These are phyloP conservation scores for Diaporthe vaccinii DNA, from an alignment of 2,329 filamentous ascomycete species.

Conservation along the genomic window DNA sequence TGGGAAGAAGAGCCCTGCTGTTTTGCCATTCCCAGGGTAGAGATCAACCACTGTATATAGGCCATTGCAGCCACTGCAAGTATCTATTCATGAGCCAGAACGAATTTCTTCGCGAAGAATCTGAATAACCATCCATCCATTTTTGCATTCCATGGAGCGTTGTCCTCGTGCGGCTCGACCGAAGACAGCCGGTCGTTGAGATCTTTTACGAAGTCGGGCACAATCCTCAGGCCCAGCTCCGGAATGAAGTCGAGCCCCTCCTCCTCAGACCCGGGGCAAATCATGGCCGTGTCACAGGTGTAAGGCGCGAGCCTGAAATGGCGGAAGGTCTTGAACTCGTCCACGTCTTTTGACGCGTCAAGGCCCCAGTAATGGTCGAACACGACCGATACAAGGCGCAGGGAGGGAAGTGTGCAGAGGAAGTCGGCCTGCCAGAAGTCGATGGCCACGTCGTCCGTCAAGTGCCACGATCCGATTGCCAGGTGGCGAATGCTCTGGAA, in stretches of 20 bases:
- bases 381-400: constrained; percentile 17
- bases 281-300: background rate
- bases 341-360: background rate
- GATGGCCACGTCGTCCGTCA: constrained; percentile 7
- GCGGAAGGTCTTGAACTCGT: background rate
- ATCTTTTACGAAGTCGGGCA: background rate
- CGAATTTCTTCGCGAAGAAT: constrained; percentile 13
- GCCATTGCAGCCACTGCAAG: too few species aligned
- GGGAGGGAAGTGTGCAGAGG: constrained; percentile 13
- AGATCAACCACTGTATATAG: background rate
- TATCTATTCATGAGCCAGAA: background rate
- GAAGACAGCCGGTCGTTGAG: constrained; percentile 1
- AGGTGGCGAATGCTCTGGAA: constrained; percentile 25
- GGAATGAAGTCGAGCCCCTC: constrained; percentile 6
- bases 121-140: constrained; percentile 4
- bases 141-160: constrained; percentile 10
- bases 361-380: constrained; percentile 27
- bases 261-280: background rate
- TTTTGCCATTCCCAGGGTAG: constrained; percentile 41
- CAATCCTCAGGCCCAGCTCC: background rate
- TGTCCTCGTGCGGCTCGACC: background rate
- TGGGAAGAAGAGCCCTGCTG: constrained; percentile 59
- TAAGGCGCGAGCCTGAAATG: constrained; percentile 23
- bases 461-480: constrained; percentile 26
- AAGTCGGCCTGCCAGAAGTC: constrained; percentile 26